Percentiles rank a stretch among this genome's conserved stretches.
phyloP scores from a whole-genome alignment of 2,329 filamentous ascomycete genomes.

The Penicillium hordei region DNA sequence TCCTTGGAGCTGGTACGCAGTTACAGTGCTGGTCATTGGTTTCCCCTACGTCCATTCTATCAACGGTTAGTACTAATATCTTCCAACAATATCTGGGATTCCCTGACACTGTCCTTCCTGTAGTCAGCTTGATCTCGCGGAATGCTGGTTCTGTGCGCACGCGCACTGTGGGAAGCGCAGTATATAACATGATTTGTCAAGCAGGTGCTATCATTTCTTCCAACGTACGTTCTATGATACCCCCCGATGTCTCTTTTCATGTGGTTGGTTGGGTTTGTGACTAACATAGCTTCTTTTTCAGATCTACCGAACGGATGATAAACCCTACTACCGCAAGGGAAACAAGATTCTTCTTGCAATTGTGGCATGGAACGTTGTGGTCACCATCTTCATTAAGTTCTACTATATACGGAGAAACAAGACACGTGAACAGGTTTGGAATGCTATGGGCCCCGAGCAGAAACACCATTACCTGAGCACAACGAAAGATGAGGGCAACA shows the following conservation, averaged over 20 bases:
- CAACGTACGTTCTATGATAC: constrained; percentile 19
- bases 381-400: constrained; percentile 49
- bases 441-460: constrained; percentile 48
- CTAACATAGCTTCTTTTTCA: constrained; percentile 24
- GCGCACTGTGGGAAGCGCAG: constrained; percentile 29
- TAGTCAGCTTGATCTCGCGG: constrained; percentile 24
- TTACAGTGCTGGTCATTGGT: constrained; percentile 41
- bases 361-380: constrained; percentile 47
- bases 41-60: constrained; percentile 57
- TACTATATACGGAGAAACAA: constrained; percentile 48
- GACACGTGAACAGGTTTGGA: constrained; percentile 51
- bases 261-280: rapidly evolving
- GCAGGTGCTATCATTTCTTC: constrained; percentile 31
- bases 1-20: constrained; percentile 52
- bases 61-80: constrained; percentile 25
- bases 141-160: constrained; percentile 34
- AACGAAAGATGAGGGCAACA: constrained; percentile 41
- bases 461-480: constrained; percentile 46
- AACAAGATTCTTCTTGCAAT: constrained; percentile 57
- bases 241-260: neutral
- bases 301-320: constrained; percentile 53
- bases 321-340: constrained; percentile 55
- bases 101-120: neutral
- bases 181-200: constrained; percentile 40
- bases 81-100: neutral